Base-by-base conservation (phyloP, 148 eudicot species). In the Talinum fruticosum region DNA sequence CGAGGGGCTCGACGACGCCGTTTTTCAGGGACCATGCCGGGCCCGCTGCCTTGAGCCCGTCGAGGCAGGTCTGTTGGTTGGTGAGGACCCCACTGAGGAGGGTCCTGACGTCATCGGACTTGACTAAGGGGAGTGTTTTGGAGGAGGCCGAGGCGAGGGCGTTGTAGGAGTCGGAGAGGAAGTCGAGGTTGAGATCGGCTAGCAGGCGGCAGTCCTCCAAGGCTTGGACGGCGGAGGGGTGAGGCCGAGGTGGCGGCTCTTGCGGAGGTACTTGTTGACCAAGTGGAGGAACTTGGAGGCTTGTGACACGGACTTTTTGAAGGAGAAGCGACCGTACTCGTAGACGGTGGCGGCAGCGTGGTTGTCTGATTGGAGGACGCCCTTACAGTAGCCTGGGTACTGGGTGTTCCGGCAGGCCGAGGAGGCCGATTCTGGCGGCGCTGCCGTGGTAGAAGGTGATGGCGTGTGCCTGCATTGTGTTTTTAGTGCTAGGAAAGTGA, bases 11-110 rank as follows among this genome's bases (percentile, higher is more conserved):
- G 13, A 66, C 73, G 15, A 94, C 35, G 10, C 89, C 96, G 66
- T 76, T 78, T 19, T 81, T 83, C 10, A 88, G 71, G 5, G 85
- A 82, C 89, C 91, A 87, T 0, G 89, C 67, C 0, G 88, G 78
- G 4, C 87, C 85, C 0, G 89, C 84, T 7, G 74, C 79, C 36
- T 87, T 85, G 10, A 94, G 80, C 18, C 98, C 97, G 66, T 94
- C 97, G 8, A 88, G 53, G 74, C 98, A 94, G 1, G 98, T 94
- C 66, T 92, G 92, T 1, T 88, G 85, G 84, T 94, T 92, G 10
- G 98, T 94, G 41, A 92, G 68, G n/a, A 84, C 82, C 0, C 92
- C 97, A 45, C 97, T 92, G 1, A 94, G 88, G 32, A 87, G 54
- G 0, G 98, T 90, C 72, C 87, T 89, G 8, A 90, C 81, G 13